phyloP scores from a whole-genome alignment of 2,329 filamentous ascomycete species.

The Hymenoscyphus salicellus region DNA sequence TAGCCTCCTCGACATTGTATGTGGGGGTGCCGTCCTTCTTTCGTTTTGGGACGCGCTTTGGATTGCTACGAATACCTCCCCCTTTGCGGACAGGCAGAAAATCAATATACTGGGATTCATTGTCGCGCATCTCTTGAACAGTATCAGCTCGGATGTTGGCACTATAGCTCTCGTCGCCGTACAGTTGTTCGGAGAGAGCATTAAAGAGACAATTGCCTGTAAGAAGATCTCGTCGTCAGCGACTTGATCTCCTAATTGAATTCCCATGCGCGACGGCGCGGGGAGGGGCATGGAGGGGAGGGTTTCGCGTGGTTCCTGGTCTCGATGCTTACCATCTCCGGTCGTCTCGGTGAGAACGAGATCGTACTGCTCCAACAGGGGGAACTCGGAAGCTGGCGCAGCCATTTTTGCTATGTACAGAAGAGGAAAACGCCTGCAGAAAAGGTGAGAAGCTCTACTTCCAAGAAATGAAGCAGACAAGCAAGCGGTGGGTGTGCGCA shows the following conservation, averaged over 20 bases:
- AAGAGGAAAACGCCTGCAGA: background rate
- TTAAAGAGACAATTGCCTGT: slow-evolving; percentile 69
- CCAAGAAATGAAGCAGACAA: slow-evolving; percentile 7
- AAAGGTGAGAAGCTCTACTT: background rate
- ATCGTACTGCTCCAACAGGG: slow-evolving; percentile 53
- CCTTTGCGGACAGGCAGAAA: slow-evolving; percentile 56
- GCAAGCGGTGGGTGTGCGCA: slow-evolving; percentile 1
- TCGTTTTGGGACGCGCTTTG: slow-evolving; percentile 50
- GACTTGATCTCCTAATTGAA: slow-evolving; percentile 8
- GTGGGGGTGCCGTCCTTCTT: slow-evolving; percentile 50
- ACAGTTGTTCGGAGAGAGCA: slow-evolving; percentile 65
- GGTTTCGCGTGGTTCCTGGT: slow-evolving; percentile 18
- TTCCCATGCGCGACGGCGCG: background rate
- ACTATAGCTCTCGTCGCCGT: slow-evolving; percentile 57
- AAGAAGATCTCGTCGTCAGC: slow-evolving; percentile 20
- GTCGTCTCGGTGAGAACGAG: slow-evolving; percentile 58
- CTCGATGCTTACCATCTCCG: slow-evolving; percentile 56
- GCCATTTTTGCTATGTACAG: background rate
- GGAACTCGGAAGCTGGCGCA: slow-evolving; percentile 45
- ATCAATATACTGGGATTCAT: slow-evolving; percentile 60
- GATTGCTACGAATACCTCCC: slow-evolving; percentile 55
- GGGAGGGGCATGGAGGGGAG: background rate
- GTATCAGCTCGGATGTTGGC: slow-evolving; percentile 56
- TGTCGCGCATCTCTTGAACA: slow-evolving; percentile 59
- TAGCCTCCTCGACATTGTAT: slow-evolving; percentile 42